phyloP scores from a whole-genome alignment of 768 basidiomycete species.

The Floccularia luteovirens region DNA sequence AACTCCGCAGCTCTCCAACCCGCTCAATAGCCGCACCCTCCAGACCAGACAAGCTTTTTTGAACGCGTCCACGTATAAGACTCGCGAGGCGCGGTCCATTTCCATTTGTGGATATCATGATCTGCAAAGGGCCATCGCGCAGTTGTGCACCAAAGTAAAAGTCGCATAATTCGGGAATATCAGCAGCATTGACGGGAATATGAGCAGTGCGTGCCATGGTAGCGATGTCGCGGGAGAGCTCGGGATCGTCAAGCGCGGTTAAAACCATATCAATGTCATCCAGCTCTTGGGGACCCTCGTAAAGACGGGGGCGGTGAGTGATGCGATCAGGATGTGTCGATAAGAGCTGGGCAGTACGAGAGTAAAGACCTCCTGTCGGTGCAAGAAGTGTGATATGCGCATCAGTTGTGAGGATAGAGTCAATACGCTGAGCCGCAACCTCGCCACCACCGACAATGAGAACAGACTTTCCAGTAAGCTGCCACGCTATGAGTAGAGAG shows the following conservation, averaged over 20 bases:
- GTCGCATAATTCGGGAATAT: conserved; percentile 93
- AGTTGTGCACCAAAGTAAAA: conserved; percentile 98
- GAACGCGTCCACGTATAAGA: conserved; percentile 65
- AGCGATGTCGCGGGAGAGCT: conserved; percentile 66
- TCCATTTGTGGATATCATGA: conserved; percentile 95
- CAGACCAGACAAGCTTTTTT: conserved; percentile 56
- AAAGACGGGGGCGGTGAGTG: conserved; percentile 65
- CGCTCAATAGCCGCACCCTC: conserved; percentile 75
- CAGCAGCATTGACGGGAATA: conserved; percentile 93
- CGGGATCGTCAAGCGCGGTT: conserved; percentile 84
- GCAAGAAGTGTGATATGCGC: conserved; percentile 73
- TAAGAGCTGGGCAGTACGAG: conserved; percentile 48
- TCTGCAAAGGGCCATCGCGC: conserved; percentile 83
- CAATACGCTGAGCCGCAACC: conserved; percentile 83
- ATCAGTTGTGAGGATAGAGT: conserved; percentile 76
- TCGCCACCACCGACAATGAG: conserved; percentile 93
- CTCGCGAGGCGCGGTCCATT: conserved; percentile 88
- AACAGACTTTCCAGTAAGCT: conserved; percentile 75
- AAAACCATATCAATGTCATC: conserved; percentile 78
- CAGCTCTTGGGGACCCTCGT: conserved; percentile 58
- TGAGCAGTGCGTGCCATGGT: conserved; percentile 53
- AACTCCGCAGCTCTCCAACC: conserved; percentile 67
- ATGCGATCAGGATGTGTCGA: conserved; percentile 42
- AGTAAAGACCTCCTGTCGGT: conserved; percentile 59
- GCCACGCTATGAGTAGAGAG: conserved; percentile 90